Evolutionary conservation across 441 rosid genomes (phyloP), one percentile per base, ranked within the genome.

Genomic region (Iberis amara): DNA sequence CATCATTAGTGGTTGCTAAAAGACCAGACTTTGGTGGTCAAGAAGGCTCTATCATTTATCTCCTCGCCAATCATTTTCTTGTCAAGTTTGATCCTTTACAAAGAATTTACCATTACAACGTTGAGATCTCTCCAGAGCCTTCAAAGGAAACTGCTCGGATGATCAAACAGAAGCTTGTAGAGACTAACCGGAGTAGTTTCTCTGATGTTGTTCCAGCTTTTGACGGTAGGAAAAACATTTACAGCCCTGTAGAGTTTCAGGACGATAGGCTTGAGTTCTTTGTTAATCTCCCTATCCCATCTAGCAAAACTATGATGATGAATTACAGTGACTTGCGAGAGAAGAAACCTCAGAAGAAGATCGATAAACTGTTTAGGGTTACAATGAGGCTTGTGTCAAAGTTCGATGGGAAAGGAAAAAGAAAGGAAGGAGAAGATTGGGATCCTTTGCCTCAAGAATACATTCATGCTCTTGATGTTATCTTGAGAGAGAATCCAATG

Each of bases 1-100:
- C 41, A 48, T 68, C 73, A 53, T 70, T 85, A 9, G 80, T 76
- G 52, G 76, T 64, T 64, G 83, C 94, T 55, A 75, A 71, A 71
- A 83, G 98, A 73, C 98, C 98, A 1, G 98, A 91, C 69, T 67
- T 73, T 27, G 96, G 98, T 24, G 98, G 98, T 44, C 78, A 76
- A 35, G 86, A 85, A 52, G 98, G 98, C 54, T 59, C 64, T 6
- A 78, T 78, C 30, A 76, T 91, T 32, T 73, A 80, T 51, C 94
- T 88, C 6, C 81, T 91, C 6, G 98, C 98, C 52, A 91, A 88
- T 70, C 96, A 91, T 83, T 88, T 85, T 60, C 84, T 80, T 21
- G 96, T 91, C 58, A 73, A 73, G 47, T 80, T 91, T 52, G 78
- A 91, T 68, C 65, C 87, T 37, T 70, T 73, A 5, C 89, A 68